Percentiles rank a stretch among this genome's conserved stretches.
Evolutionary conservation across 768 basidiomycete species (phyloP).

Genomic region (Amanita brunnescens): DNA sequence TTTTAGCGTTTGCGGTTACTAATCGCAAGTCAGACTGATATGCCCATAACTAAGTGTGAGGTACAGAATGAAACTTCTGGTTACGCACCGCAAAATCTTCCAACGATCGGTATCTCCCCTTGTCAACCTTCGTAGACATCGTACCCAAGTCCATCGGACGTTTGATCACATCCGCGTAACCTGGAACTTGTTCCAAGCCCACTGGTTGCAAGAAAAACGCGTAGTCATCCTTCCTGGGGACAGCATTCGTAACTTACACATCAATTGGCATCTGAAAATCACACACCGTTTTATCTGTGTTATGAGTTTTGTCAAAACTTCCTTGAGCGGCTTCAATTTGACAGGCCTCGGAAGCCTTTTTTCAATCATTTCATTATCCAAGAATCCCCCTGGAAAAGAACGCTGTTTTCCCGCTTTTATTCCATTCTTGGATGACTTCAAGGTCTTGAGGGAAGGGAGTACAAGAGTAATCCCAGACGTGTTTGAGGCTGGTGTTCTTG

Average conservation of each 20-base stretch:
- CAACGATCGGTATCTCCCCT: slow-evolving; percentile 67
- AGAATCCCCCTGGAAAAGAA: slow-evolving; percentile 14
- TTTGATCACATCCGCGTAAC: slow-evolving; percentile 62
- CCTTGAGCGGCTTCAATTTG: slow-evolving; percentile 74
- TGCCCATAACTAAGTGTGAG: slow-evolving; percentile 5
- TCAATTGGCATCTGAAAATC: not conserved
- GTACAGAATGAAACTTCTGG: slow-evolving; percentile 1
- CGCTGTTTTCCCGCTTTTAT: slow-evolving; percentile 21
- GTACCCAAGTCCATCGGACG: slow-evolving; percentile 92
- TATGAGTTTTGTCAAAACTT: slow-evolving; percentile 61
- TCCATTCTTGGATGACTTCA: slow-evolving; percentile 43
- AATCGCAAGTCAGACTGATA: slow-evolving; percentile 59
- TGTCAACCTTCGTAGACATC: slow-evolving; percentile 68
- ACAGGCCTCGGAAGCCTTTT: slow-evolving; percentile 45
- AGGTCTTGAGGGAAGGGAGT: slow-evolving; percentile 57
- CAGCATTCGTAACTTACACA: slow-evolving; percentile 8
- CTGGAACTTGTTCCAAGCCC: slow-evolving; percentile 47
- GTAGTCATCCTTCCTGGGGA: slow-evolving; percentile 72
- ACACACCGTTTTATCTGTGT: slow-evolving; percentile 67
- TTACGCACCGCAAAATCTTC: slow-evolving; percentile 68
- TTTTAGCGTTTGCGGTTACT: slow-evolving; percentile 65
- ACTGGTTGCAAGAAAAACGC: slow-evolving; percentile 74
- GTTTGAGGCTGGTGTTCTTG: slow-evolving; percentile 20
- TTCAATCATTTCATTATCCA: slow-evolving; percentile 27
- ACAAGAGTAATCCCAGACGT: slow-evolving; percentile 55